phyloP scores from a whole-genome alignment of 192 early-diverging fungal genomes.

The Coemansia erecta region DNA sequence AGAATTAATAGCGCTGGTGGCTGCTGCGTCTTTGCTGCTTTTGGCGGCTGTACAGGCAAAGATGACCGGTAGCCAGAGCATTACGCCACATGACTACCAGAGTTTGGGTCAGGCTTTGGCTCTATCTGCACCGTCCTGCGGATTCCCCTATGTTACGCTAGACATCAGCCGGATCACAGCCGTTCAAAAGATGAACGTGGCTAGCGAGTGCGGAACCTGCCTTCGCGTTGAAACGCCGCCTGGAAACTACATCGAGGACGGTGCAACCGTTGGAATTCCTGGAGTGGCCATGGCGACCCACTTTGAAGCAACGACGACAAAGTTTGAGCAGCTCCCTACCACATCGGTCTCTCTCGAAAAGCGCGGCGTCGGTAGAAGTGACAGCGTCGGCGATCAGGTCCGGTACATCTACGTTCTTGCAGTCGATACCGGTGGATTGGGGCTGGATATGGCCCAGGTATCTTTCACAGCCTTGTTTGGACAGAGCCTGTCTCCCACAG shows the following conservation, averaged over 20 bases:
- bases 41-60: neutral
- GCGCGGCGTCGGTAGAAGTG: neutral
- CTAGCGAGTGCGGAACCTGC: slow-evolving; percentile 52
- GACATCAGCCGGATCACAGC: slow-evolving; percentile 57
- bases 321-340: slow-evolving; percentile 31
- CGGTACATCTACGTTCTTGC: slow-evolving; percentile 53
- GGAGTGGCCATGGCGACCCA: slow-evolving; percentile 40
- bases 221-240: slow-evolving; percentile 39
- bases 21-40: neutral
- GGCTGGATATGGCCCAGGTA: slow-evolving; percentile 53
- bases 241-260: slow-evolving; percentile 33
- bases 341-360: slow-evolving; percentile 1
- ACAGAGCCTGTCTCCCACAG: slow-evolving; percentile 46
- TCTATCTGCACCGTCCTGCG: slow-evolving; percentile 53
- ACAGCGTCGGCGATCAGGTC: slow-evolving; percentile 18
- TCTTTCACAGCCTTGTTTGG: slow-evolving; percentile 54
- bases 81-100: slow-evolving; percentile 53
- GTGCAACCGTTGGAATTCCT: slow-evolving; percentile 22
- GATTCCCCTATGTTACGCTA: slow-evolving; percentile 51
- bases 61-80: slow-evolving; percentile 43
- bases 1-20: neutral
- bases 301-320: slow-evolving; percentile 31
- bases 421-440: slow-evolving; percentile 55
- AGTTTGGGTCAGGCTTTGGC: slow-evolving; percentile 43
- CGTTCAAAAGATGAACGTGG: slow-evolving; percentile 39